phyloP scores from a whole-genome alignment of 441 rosid species.

The Gossypium trilobum region DNA sequence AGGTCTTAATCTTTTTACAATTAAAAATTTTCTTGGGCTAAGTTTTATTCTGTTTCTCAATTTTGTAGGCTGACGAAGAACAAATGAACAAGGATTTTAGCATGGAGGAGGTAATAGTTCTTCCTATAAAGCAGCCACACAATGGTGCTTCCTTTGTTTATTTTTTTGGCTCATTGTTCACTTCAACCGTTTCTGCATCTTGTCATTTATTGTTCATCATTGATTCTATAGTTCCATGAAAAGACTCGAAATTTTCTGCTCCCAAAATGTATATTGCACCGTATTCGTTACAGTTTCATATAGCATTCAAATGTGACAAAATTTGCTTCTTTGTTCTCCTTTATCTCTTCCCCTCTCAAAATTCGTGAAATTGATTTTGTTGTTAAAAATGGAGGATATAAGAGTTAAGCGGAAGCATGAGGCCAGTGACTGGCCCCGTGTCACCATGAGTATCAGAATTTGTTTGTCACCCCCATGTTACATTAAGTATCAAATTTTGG shows the following conservation, averaged over 20 bases:
- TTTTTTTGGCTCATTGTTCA: background rate
- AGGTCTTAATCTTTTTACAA: background rate
- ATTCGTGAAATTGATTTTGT: background rate
- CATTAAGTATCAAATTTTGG: background rate
- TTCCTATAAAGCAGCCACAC: background rate
- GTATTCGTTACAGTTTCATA: background rate
- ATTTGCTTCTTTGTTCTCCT: background rate
- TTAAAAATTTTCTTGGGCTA: background rate
- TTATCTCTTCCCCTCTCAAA: background rate
- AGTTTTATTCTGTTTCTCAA: background rate
- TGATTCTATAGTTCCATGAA: background rate
- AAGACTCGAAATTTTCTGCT: background rate
- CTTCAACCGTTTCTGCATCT: background rate
- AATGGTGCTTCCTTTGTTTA: background rate
- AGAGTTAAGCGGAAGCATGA: background rate
- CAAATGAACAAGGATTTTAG: slow-evolving; percentile 14
- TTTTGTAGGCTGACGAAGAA: slow-evolving; percentile 19
- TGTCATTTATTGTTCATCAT: background rate
- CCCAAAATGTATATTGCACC: background rate
- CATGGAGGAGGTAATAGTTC: slow-evolving; percentile 21
- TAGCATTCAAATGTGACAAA: background rate
- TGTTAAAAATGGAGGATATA: background rate
- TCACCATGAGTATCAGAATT: background rate
- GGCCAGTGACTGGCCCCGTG: background rate
- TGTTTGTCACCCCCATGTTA: background rate